A percentile compares a stretch with the other conserved stretches of the same genome.
Conservation (phyloP, 176 grass and related monocot species). For the Guadua angustifolia region DNA sequence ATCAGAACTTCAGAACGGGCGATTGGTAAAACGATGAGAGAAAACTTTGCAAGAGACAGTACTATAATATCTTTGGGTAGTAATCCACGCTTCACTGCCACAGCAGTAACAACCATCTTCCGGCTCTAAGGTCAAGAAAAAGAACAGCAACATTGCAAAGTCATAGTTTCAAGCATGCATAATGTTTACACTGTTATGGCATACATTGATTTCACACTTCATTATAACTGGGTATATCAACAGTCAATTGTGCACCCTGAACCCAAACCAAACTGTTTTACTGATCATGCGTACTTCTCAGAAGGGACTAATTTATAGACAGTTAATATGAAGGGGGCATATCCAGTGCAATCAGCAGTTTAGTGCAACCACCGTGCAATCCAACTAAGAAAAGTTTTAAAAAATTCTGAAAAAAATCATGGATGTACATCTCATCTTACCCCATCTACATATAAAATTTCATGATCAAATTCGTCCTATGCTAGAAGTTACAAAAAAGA, state of each 20-base stretch:
- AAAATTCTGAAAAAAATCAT: no score
- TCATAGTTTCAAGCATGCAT: background rate
- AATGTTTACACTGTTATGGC: conserved; percentile 5
- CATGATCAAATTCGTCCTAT: no score
- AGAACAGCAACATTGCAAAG: background rate
- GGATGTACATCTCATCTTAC: no score
- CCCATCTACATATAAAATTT: no score
- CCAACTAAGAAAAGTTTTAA: no score
- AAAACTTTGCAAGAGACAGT: conserved; percentile 86
- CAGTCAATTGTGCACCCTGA: conserved; percentile 1
- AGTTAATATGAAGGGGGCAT: background rate
- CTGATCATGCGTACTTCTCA: conserved; percentile 14
- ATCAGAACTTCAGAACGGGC: conserved; percentile 89
- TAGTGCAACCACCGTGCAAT: no score
- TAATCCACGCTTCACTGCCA: conserved; percentile 81
- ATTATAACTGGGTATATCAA: conserved; percentile 11
- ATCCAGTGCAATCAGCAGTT: no score
- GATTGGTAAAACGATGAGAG: conserved; percentile 80
- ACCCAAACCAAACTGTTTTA: conserved; percentile 1
- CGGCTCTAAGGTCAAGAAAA: conserved; percentile 66
- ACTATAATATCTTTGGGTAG: conserved; percentile 77
- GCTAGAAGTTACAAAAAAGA: no score
- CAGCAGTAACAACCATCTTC: conserved; percentile 91
- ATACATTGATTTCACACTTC: conserved; percentile 5
- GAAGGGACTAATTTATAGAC: conserved; percentile 16